Percentiles rank a stretch among this genome's conserved stretches.
Conservation (phyloP, 331 rosid genomes). For the Prunus yedoensis region DNA sequence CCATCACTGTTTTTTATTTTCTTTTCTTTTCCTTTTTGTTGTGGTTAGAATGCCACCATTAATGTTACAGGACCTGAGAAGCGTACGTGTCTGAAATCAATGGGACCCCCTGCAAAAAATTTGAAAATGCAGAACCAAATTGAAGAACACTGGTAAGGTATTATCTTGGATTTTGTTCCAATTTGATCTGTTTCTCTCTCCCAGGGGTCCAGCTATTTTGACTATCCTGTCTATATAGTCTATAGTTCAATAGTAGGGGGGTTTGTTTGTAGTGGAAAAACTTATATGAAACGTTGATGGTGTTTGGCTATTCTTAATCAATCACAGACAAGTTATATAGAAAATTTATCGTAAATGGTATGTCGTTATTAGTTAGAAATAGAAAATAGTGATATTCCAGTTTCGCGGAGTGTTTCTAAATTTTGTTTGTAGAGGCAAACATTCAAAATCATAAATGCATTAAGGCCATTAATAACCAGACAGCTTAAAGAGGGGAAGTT, state of each 20-base stretch:
- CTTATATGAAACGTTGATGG: too few species aligned
- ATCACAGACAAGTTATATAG: rapidly evolving
- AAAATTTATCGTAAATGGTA: rapidly evolving
- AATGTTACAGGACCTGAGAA: background rate
- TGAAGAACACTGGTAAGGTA: too few species aligned
- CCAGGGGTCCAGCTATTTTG: slow-evolving; percentile 1
- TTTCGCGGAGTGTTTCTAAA: too few species aligned
- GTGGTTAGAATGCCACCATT: background rate
- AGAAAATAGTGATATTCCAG: rapidly evolving
- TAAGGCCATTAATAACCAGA: background rate
- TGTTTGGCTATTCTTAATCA: too few species aligned
- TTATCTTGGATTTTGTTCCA: background rate
- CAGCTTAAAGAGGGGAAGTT: background rate
- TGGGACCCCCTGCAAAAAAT: background rate
- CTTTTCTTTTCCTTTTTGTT: too few species aligned
- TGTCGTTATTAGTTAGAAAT: rapidly evolving
- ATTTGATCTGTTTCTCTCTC: background rate
- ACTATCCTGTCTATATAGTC: background rate
- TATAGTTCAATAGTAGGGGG: too few species aligned
- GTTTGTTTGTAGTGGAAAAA: background rate
- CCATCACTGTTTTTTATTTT: background rate
- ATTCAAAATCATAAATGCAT: background rate
- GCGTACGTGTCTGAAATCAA: background rate
- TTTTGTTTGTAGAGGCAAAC: background rate
- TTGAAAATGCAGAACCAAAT: too few species aligned